A percentile compares a stretch with the other conserved stretches of the same genome.
These are phyloP conservation scores for Colletotrichum tropicicola DNA, from an alignment of 2,329 filamentous ascomycete genomes.

Conservation along the genomic window DNA sequence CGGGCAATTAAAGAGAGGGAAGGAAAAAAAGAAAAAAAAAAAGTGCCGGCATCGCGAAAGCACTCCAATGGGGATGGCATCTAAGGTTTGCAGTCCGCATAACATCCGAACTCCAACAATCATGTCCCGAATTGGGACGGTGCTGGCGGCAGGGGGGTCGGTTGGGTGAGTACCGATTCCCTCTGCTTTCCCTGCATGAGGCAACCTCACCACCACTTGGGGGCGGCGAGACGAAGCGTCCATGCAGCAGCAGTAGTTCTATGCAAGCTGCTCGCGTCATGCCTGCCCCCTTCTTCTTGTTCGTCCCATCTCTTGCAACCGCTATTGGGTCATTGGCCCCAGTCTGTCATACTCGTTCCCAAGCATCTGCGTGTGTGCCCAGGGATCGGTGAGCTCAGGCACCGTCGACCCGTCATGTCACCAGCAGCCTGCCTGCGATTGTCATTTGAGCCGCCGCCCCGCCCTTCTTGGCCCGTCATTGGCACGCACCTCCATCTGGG, in stretches of 20 bases:
- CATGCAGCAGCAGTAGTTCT: not conserved
- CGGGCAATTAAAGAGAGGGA: not conserved
- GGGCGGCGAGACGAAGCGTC: conserved; percentile 18
- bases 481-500: not conserved
- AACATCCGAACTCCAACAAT: conserved; percentile 1
- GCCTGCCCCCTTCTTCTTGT: not conserved
- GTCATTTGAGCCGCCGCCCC: conserved; percentile 4
- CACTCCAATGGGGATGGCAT: not conserved
- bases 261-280: conserved; percentile 13
- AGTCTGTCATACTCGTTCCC: not conserved
- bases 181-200: not conserved
- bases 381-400: conserved; percentile 22
- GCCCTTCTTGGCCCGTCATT: not conserved
- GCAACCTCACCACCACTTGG: conserved; percentile 7
- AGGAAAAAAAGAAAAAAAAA: not conserved
- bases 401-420: conserved; percentile 9
- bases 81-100: conserved; percentile 6
- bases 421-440: not conserved
- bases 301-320: conserved; percentile 9
- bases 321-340: conserved; percentile 10
- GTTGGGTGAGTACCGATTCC: conserved; percentile 6
- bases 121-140: conserved; percentile 4
- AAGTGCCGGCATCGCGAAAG: conserved; percentile 20
- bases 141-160: not conserved
- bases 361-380: conserved; percentile 21